Percentiles rank a stretch among this genome's conserved stretches.
These are phyloP conservation scores for Nannizzia gypsea DNA, from an alignment of 2,329 filamentous ascomycete genomes.

Conservation along the genomic window DNA sequence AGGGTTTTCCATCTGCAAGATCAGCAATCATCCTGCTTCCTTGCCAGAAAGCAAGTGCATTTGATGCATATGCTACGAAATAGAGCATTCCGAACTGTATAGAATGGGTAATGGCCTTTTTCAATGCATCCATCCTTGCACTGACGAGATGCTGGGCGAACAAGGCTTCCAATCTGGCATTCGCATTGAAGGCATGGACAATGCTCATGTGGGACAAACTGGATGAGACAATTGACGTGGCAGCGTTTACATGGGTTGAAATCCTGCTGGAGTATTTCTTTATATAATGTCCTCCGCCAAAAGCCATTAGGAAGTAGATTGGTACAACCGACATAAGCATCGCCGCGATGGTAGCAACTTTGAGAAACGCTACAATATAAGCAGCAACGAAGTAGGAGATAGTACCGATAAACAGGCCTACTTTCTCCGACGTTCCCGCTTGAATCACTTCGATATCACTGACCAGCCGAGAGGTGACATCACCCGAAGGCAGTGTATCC, in stretches of 20 bases:
- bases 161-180: slow-evolving; percentile 46
- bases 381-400: slow-evolving; percentile 56
- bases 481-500: slow-evolving; percentile 50
- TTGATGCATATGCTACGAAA: slow-evolving; percentile 54
- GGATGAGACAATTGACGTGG: slow-evolving; percentile 52
- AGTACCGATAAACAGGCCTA: slow-evolving; percentile 51
- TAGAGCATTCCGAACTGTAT: slow-evolving; percentile 49
- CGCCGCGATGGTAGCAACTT: slow-evolving; percentile 49
- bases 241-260: slow-evolving; percentile 44
- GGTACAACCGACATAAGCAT: slow-evolving; percentile 54
- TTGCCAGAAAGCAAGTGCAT: slow-evolving; percentile 55
- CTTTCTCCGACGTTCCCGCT: slow-evolving; percentile 58
- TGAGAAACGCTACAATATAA: slow-evolving; percentile 56
- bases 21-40: slow-evolving; percentile 43
- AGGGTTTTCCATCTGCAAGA: slow-evolving; percentile 23
- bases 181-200: slow-evolving; percentile 53
- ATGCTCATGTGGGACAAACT: slow-evolving; percentile 49
- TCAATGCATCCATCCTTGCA: slow-evolving; percentile 42
- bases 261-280: slow-evolving; percentile 40
- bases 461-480: slow-evolving; percentile 52
- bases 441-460: slow-evolving; percentile 56
- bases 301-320: slow-evolving; percentile 49
- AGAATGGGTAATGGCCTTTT: slow-evolving; percentile 45
- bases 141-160: slow-evolving; percentile 43
- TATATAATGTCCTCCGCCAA: slow-evolving; percentile 44